phyloP scores from a whole-genome alignment of 108 stramenopile species.

The Stephanodiscus minutulus region DNA sequence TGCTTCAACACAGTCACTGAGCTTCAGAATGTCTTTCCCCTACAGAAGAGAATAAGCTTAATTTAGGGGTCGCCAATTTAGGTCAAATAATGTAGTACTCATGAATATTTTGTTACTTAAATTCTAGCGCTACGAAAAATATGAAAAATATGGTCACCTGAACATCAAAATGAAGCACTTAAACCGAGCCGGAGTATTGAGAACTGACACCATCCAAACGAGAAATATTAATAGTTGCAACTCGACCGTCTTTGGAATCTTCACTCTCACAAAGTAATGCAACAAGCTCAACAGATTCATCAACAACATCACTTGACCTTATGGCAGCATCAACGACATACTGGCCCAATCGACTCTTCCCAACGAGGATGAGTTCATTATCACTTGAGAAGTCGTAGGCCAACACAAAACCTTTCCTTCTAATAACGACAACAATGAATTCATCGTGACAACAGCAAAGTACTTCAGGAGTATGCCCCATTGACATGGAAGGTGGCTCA shows the following conservation, averaged over 20 bases:
- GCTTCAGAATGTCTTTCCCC: no score
- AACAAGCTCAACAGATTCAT: constrained; percentile 72
- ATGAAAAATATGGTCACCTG: background rate
- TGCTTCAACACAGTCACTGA: no score
- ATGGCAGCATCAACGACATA: constrained; percentile 88
- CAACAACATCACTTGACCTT: constrained; percentile 59
- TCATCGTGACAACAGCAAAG: constrained; percentile 66
- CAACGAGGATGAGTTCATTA: constrained; percentile 63
- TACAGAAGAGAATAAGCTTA: no score
- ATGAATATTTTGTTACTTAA: no score
- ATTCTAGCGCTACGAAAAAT: background rate
- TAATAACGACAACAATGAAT: constrained; percentile 69
- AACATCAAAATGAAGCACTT: background rate
- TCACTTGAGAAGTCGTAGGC: constrained; percentile 67
- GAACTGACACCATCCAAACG: constrained; percentile 9
- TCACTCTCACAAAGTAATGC: constrained; percentile 66
- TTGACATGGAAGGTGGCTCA: constrained; percentile 77
- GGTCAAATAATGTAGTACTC: no score
- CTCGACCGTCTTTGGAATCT: constrained; percentile 74
- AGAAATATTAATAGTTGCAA: constrained; percentile 55
- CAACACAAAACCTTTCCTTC: constrained; percentile 70
- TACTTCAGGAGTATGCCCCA: constrained; percentile 81
- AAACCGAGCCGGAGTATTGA: background rate
- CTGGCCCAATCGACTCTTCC: constrained; percentile 58
- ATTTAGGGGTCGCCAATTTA: no score